phyloP scores from a whole-genome alignment of 2,329 filamentous ascomycete genomes.

The Mollisia scopiformis region DNA sequence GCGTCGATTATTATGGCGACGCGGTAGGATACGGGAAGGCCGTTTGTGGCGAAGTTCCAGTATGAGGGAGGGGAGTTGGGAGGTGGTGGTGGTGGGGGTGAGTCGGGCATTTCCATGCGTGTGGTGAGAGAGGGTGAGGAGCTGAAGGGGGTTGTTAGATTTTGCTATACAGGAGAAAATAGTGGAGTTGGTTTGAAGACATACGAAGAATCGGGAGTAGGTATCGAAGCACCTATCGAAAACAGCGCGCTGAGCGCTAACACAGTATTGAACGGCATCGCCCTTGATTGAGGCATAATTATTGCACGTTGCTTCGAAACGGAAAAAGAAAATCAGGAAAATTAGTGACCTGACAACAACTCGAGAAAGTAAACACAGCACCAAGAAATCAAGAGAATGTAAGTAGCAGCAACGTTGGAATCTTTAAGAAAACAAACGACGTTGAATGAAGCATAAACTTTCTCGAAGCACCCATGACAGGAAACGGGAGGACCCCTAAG shows the following conservation, averaged over 20 bases:
- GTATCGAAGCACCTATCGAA: not conserved
- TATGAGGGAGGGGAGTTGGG: not conserved
- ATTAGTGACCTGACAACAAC: not conserved
- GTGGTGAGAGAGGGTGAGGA: not conserved
- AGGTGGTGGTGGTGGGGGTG: not conserved
- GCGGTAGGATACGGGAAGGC: constrained; percentile 17
- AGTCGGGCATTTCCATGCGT: constrained; percentile 8
- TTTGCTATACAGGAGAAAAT: not conserved
- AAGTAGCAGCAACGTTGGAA: not conserved
- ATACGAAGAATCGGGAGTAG: not conserved
- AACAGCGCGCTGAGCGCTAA: not conserved
- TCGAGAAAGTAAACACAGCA: not conserved
- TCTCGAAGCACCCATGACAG: not conserved
- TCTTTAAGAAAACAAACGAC: not conserved
- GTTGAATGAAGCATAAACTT: not conserved
- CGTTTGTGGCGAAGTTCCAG: not conserved
- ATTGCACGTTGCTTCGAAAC: not conserved
- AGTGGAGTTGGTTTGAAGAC: not conserved
- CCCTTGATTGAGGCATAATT: not conserved
- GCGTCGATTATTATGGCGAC: constrained; percentile 22
- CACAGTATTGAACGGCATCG: not conserved
- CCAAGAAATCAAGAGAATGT: not conserved
- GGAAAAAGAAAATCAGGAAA: not conserved
- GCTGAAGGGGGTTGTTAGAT: not conserved
- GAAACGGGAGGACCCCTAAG: not conserved